Evolutionary conservation across 352 stramenopile genomes (phyloP), one percentile per base, ranked within the genome.

Genomic region (Phytophthora sojae): DNA sequence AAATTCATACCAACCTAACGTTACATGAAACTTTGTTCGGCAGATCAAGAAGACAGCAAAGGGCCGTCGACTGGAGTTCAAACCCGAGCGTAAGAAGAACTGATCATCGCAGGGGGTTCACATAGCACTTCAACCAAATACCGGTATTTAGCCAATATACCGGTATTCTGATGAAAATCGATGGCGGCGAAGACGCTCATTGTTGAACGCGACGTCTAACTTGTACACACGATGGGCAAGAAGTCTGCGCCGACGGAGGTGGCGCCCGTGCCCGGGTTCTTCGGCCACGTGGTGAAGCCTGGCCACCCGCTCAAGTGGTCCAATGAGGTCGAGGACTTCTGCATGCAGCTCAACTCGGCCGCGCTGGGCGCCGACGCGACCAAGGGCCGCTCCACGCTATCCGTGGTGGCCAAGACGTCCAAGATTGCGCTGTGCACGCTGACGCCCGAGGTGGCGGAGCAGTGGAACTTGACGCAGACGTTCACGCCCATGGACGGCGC

Each of bases 361-460:
- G 86, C 89, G 49, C 82, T 96, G 14, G 87, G 79, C 29, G 72
- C 74, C 19, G 79, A 87, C 35, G 86, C 81, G 21, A 65, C 37
- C 12, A 61, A 75, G 4, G 89, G 87, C 67, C 85, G 85, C 72
- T 92, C 87, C 52, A 96, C 89, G 72, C 76, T 96, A 29, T 91
- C 79, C 23, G 84, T 90, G n/a, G 56, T 79, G 29, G 82, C 69
- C 37, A 94, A 96, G 77, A 80, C 85, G 42, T 67, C 64, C 42
- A 91, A 93, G 75, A 85, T 93, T 42, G 89, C 87, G 52, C 69
- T 95, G 21, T 96, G 89, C 68, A 86, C 89, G 63, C 84, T 96
- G 57, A 81, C 81, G 26, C 75, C 78, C 1, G 72, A 87, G 59
- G 75, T 79, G 57, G 71, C 77, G 9, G 80, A 93, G 65, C 89